A percentile compares a stretch with the other conserved stretches of the same genome.
Evolutionary conservation across 2,329 filamentous ascomycete species (phyloP).

Genomic region (Verticillium longisporum): DNA sequence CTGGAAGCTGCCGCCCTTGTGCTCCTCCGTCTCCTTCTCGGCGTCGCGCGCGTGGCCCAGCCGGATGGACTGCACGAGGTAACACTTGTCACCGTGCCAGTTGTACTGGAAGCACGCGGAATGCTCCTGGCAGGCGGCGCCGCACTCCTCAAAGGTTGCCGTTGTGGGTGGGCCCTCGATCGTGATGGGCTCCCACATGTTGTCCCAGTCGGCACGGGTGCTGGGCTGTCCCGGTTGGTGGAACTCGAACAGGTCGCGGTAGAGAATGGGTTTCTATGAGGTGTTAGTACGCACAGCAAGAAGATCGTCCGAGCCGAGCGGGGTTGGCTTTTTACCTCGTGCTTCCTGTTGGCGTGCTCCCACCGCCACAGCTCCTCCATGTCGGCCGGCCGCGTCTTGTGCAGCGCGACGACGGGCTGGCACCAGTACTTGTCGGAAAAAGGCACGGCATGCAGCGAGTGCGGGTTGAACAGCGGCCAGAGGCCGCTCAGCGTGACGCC

Average conservation of each 20-base stretch:
- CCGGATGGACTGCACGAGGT: constrained; percentile 11
- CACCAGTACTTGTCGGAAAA: constrained; percentile 42
- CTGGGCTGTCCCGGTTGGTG: constrained; percentile 21
- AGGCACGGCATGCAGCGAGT: constrained; percentile 41
- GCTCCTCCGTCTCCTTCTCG: constrained; percentile 2
- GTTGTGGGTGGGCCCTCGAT: not conserved
- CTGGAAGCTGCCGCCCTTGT: constrained; percentile 9
- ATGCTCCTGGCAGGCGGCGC: constrained; percentile 12
- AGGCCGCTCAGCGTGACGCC: constrained; percentile 37
- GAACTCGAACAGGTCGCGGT: constrained; percentile 29
- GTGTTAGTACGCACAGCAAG: not conserved
- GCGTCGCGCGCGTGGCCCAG: constrained; percentile 11
- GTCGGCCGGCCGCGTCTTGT: constrained; percentile 38
- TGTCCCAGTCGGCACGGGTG: constrained; percentile 4
- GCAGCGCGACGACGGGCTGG: constrained; percentile 40
- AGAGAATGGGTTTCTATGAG: constrained; percentile 25
- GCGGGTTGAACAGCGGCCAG: constrained; percentile 43
- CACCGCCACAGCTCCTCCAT: constrained; percentile 43
- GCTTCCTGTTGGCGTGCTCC: constrained; percentile 24
- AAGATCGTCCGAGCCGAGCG: no score
- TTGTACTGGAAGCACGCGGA: constrained; percentile 14
- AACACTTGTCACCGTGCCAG: constrained; percentile 13
- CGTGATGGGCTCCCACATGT: not conserved
- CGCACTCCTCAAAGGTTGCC: constrained; percentile 10
- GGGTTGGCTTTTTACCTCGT: constrained; percentile 18